Conservation (phyloP, 495 filamentous ascomycete species). For the Chaetomidium leptoderma region DNA sequence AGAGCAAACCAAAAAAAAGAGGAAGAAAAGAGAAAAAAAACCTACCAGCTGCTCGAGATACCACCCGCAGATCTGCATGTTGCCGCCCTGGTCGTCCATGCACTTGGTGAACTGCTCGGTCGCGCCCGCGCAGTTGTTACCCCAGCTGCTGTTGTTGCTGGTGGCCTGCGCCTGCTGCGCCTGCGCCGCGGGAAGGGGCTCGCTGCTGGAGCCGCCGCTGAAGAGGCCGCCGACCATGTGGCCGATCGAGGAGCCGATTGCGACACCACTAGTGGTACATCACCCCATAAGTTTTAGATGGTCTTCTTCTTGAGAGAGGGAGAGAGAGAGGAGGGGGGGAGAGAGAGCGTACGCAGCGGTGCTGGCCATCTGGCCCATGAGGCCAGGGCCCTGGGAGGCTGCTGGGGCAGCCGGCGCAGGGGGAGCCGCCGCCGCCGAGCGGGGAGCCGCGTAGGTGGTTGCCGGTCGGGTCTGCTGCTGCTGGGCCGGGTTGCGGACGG, state of each 20-base stretch:
- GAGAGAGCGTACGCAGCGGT: constrained; percentile 67
- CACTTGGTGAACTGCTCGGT: constrained; percentile 86
- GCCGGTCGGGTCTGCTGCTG: constrained; percentile 59
- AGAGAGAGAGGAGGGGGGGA: constrained; percentile 16
- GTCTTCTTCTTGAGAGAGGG: background rate
- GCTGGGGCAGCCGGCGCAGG: constrained; percentile 14
- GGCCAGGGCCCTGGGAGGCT: constrained; percentile 60
- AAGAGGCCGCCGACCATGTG: constrained; percentile 88
- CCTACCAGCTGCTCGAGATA: constrained; percentile 81
- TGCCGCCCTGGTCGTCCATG: constrained; percentile 88
- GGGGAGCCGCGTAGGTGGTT: constrained; percentile 58
- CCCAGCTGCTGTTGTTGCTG: constrained; percentile 50
- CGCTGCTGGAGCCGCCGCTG: constrained; percentile 58
- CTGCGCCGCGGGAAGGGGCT: constrained; percentile 41
- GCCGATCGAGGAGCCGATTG: constrained; percentile 89
- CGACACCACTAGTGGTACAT: constrained; percentile 98
- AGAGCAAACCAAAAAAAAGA: background rate
- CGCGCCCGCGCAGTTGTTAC: constrained; percentile 70
- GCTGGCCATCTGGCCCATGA: constrained; percentile 82
- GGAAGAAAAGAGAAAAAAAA: background rate
- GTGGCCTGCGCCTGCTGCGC: constrained; percentile 37
- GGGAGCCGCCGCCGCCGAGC: constrained; percentile 41
- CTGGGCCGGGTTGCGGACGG: constrained; percentile 56
- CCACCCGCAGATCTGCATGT: constrained; percentile 95
- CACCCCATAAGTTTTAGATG: too few relatives aligned